Conservation (phyloP, 768 basidiomycete species). For the Austroboletus eburneus region DNA sequence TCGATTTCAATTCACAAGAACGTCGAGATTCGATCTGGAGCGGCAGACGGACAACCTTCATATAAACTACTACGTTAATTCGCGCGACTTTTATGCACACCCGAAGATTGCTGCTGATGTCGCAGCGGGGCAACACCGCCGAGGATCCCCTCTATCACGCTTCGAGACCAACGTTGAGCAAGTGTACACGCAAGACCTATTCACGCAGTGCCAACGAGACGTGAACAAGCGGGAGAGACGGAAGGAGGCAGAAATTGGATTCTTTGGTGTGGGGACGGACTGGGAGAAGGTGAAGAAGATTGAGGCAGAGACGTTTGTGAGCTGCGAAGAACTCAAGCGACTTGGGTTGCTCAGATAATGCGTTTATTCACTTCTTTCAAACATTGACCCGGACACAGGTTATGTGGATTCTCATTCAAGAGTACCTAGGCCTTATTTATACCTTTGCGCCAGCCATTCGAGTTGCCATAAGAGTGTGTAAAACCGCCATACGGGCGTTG, state of each 20-base stretch:
- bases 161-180: slow-evolving; percentile 82
- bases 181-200: slow-evolving; percentile 66
- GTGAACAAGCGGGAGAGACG: slow-evolving; percentile 62
- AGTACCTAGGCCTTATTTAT: slow-evolving; percentile 26
- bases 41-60: slow-evolving; percentile 67
- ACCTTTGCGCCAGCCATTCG: slow-evolving; percentile 8
- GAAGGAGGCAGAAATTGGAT: slow-evolving; percentile 74
- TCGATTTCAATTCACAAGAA: slow-evolving; percentile 62
- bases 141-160: slow-evolving; percentile 36
- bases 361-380: slow-evolving; percentile 11
- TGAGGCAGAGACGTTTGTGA: slow-evolving; percentile 62
- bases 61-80: slow-evolving; percentile 82
- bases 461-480: neutral
- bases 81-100: slow-evolving; percentile 69
- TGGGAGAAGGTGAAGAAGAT: slow-evolving; percentile 84
- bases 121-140: slow-evolving; percentile 38
- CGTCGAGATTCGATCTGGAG: slow-evolving; percentile 61
- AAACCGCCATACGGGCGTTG: too few species aligned
- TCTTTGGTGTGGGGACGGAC: slow-evolving; percentile 91
- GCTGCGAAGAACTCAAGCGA: slow-evolving; percentile 73
- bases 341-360: slow-evolving; percentile 49
- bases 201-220: slow-evolving; percentile 66
- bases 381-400: slow-evolving; percentile 12
- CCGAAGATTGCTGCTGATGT: slow-evolving; percentile 71
- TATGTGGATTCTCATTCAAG: slow-evolving; percentile 6